These are phyloP conservation scores for Sistotremastrum suecicum DNA, from an alignment of 768 basidiomycete genomes.

Conservation along the genomic window DNA sequence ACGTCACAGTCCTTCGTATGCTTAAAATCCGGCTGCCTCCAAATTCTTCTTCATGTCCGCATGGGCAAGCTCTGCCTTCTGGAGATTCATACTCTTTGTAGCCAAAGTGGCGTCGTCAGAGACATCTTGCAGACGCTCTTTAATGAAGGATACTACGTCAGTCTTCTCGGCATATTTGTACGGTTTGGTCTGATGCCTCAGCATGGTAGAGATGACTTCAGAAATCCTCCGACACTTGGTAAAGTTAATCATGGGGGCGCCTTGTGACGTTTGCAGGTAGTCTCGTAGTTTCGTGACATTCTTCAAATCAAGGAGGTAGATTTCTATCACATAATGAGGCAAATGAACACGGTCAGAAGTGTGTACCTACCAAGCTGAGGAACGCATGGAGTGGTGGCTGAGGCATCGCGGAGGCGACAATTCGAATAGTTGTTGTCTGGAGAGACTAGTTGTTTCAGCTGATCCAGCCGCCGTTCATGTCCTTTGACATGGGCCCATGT, in stretches of 20 bases:
- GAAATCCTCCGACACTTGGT: slow-evolving; percentile 41
- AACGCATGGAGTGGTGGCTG: slow-evolving; percentile 10
- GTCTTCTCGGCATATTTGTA: slow-evolving; percentile 37
- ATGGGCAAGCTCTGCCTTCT: slow-evolving; percentile 41
- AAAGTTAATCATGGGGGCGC: slow-evolving; percentile 30
- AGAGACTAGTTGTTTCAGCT: slow-evolving; percentile 40
- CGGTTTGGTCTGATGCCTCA: slow-evolving; percentile 39
- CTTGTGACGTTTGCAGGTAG: slow-evolving; percentile 1
- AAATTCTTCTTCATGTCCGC: slow-evolving; percentile 55
- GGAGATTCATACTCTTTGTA: slow-evolving; percentile 44
- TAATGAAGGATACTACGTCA: slow-evolving; percentile 32
- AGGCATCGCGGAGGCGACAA: slow-evolving; percentile 59
- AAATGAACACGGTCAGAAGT: slow-evolving; percentile 5
- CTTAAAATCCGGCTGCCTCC: slow-evolving; percentile 53
- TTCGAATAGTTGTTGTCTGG: slow-evolving; percentile 42
- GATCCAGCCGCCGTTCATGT: slow-evolving; percentile 21
- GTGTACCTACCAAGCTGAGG: slow-evolving; percentile 9
- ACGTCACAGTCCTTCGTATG: neutral
- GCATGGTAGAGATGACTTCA: slow-evolving; percentile 37
- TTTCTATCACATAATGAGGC: neutral
- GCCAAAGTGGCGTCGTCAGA: slow-evolving; percentile 40
- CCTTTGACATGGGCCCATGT: slow-evolving; percentile 49
- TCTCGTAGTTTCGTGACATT: neutral
- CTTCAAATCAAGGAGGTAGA: slow-evolving; percentile 4
- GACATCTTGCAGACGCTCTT: slow-evolving; percentile 27